Base-by-base conservation (phyloP, 805 yeast genomes). In the Starmerella geochares region DNA sequence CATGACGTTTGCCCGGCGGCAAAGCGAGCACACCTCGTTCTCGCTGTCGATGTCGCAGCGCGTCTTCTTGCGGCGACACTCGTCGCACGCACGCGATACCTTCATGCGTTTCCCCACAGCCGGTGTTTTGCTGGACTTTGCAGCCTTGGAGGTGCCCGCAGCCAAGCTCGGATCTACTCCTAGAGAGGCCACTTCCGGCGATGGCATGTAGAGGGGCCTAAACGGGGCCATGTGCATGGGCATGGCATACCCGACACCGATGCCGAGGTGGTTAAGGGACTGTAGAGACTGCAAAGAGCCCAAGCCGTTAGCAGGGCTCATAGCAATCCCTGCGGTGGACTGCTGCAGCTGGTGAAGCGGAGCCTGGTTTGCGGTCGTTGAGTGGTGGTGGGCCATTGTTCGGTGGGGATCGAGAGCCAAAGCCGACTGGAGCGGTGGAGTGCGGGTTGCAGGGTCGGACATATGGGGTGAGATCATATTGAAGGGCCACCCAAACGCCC, bases 1-100 rank as follows among this genome's bases (percentile, higher is more conserved):
- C 24, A 63, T 64, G 25, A 75, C 79, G 55, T 71, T 71, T 39
- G 72, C 69, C 47, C 77, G 73, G 19, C 65, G 59, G 63, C 83
- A 78, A 49, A 77, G 74, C 27, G 74, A 67, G 63, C 83, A 78
- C 14, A 61, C 55, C 4, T 56, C 53, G 13, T 28, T 44, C 17
- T 54, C 59, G 24, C 60, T 62, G 27, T 62, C 65, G 24, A 61
- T 60, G 42, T 70, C 73, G 54, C 73, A 69, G 24, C 73, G 67
- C 42, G 70, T 70, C 68, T 67, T 69, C 58, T 68, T 69, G 23
- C 72, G 63, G 23, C 73, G 71, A 50, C 73, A 69, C 62, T 67
- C 61, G 48, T 59, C 62, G 49, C 62, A 59, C 8, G 62, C 62
- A 14, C 62, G 54, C 7, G 62, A 59, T 3, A 55, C 59, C 45